Evolutionary conservation across 306 rosid genomes (phyloP).

Genomic region (Sicyos baderoa): DNA sequence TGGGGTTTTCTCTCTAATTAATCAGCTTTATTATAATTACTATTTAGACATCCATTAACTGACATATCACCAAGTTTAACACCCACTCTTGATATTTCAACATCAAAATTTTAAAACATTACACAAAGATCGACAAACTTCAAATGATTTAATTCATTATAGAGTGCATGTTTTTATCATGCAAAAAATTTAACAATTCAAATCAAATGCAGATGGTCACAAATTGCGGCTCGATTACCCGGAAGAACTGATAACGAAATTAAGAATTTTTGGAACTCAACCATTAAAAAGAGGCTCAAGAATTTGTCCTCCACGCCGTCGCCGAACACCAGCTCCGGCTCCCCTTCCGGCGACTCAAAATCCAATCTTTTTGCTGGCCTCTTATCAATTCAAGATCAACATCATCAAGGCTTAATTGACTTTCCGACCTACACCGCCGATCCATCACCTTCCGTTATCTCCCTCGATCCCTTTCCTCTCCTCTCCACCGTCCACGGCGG

Average conservation of each 20-base stretch:
- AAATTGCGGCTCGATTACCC: constrained; percentile 84
- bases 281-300: constrained; percentile 83
- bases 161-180: neutral
- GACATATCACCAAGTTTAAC: constrained; percentile 7
- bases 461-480: constrained; percentile 36
- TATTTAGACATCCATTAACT: neutral
- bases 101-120: neutral
- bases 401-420: constrained; percentile 19
- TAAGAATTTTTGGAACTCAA: constrained; percentile 93
- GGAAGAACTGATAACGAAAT: constrained; percentile 93
- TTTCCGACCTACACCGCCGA: constrained; percentile 37
- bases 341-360: constrained; percentile 40
- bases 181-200: neutral
- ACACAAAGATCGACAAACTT: neutral
- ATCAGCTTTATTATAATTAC: neutral
- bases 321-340: constrained; percentile 48
- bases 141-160: neutral
- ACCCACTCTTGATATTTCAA: neutral
- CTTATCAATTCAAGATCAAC: constrained; percentile 23
- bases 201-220: constrained; percentile 71
- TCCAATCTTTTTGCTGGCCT: constrained; percentile 26
- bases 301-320: constrained; percentile 48
- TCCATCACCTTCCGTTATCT: constrained; percentile 30
- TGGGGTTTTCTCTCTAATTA: neutral
- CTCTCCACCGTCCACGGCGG: constrained; percentile 28